Base-by-base conservation (phyloP, 352 stramenopile species). In the Thalassiosira ordinaria region DNA sequence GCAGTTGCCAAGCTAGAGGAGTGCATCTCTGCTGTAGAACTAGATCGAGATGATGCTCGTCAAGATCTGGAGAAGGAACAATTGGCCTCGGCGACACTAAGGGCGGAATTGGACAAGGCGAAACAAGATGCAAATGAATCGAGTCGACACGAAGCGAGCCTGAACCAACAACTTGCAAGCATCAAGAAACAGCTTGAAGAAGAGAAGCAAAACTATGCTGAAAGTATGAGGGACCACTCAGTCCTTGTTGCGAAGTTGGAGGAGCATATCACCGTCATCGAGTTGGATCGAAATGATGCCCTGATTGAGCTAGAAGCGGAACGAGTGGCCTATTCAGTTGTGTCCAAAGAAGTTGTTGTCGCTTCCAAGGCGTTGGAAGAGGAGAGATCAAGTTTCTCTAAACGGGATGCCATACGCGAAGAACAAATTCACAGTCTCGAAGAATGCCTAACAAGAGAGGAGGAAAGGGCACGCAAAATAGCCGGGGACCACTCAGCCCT, bases 341-440 rank as follows among this genome's bases (percentile, higher is more conserved):
- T 41, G 24, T 68, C 49, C 49, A 24, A 29, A 67, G 35, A 73
- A 51, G 44, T 51, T n/a, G 37, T 56, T 47, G 35, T 16, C 6
- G 46, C 66, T 49, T 49, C 33, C 20, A 51, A 63, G 24, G 24
- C 5, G 6, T 31, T 83, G 16, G 66, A 78, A 51, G 55, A 52
- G n/a, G 65, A 82, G 59, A 66, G 33, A 24, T 41, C 59, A n/a
- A n/a, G n/a, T n/a, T n/a, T n/a, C n/a, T n/a, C n/a, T n/a, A n/a
- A n/a, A 29, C 26, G 47, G 7, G 56, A 69, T 18, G 22, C 24
- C n/a, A n/a, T 24, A 41, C 33, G 5, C 5, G 5, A 41, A 41
- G n/a, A n/a, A n/a, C n/a, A n/a, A n/a, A n/a, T n/a, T n/a, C n/a
- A n/a, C n/a, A n/a, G n/a, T n/a, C n/a, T n/a, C n/a, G n/a, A n/a